These are phyloP conservation scores for Bipolaris zeicola DNA, from an alignment of 2,329 filamentous ascomycete genomes.

Conservation along the genomic window DNA sequence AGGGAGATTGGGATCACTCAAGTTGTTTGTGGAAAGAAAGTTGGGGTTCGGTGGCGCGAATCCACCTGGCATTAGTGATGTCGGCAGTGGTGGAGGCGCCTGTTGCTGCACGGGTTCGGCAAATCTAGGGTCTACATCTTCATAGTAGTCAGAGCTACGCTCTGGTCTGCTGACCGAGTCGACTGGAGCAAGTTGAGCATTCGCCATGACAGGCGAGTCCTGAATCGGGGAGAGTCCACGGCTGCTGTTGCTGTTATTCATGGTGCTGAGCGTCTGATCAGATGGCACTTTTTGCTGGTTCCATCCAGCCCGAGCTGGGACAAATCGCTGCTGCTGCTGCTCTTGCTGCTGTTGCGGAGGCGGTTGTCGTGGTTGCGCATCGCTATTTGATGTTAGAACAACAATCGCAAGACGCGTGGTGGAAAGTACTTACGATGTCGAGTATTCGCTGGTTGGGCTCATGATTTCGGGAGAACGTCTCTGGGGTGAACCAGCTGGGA, in stretches of 20 bases:
- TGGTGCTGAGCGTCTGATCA: constrained; percentile 32
- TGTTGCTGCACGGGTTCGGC: constrained; percentile 55
- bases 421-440: constrained; percentile 68
- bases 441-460: constrained; percentile 72
- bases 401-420: no score
- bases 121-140: constrained; percentile 91
- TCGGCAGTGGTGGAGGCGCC: constrained; percentile 38
- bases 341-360: constrained; percentile 22
- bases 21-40: constrained; percentile 32
- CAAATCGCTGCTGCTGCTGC: constrained; percentile 42
- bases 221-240: constrained; percentile 49
- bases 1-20: constrained; percentile 44
- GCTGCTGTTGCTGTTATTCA: constrained; percentile 36
- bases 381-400: constrained; percentile 20
- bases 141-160: constrained; percentile 71
- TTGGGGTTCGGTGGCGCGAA: constrained; percentile 41
- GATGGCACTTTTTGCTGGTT: constrained; percentile 35
- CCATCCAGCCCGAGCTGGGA: constrained; percentile 57
- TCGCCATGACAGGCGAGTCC: constrained; percentile 46
- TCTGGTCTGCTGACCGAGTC: constrained; percentile 28
- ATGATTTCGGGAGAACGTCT: constrained; percentile 31
- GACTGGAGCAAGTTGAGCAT: constrained; percentile 37
- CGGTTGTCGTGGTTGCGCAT: constrained; percentile 13
- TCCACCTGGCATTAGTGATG: constrained; percentile 43
- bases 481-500: constrained; percentile 35